A percentile compares a stretch with the other conserved stretches of the same genome.
These are phyloP conservation scores for Eruca vesicaria DNA, from an alignment of 441 rosid species.

Conservation along the genomic window DNA sequence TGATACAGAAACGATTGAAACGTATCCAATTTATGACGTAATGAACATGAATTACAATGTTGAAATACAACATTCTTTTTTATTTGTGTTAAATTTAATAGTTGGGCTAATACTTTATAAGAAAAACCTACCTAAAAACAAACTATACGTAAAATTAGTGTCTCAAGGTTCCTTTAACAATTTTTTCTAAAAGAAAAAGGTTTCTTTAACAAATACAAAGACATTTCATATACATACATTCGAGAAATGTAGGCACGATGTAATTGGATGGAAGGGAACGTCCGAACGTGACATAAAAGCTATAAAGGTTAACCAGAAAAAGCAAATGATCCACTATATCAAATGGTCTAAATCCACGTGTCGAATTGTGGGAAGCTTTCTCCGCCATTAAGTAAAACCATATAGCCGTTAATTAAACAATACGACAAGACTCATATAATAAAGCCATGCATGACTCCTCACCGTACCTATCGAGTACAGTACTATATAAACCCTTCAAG, in stretches of 20 bases:
- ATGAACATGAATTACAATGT: background rate
- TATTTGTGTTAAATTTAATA: background rate
- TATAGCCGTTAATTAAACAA: conserved; percentile 8
- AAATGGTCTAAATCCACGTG: conserved; percentile 31
- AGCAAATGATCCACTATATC: conserved; percentile 11
- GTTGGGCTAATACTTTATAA: background rate
- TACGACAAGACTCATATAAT: conserved; percentile 17
- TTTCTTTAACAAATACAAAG: background rate
- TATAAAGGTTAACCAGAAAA: conserved; percentile 16
- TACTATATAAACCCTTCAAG: conserved; percentile 35
- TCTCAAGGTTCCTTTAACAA: background rate
- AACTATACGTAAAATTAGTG: background rate
- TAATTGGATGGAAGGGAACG: conserved; percentile 21
- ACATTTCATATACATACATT: conserved; percentile 11
- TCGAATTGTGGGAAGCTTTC: conserved; percentile 25
- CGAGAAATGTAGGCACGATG: conserved; percentile 26
- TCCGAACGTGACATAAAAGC: conserved; percentile 30
- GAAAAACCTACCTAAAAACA: background rate
- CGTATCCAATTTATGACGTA: background rate
- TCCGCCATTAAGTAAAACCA: conserved; percentile 33
- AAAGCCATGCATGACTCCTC: conserved; percentile 11
- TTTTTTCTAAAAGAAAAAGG: too few species aligned
- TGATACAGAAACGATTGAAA: background rate
- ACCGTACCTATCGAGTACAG: conserved; percentile 6
- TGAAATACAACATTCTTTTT: background rate